A percentile compares a stretch with the other conserved stretches of the same genome.
These are phyloP conservation scores for Penicillium coprophilum DNA, from an alignment of 495 filamentous ascomycete species.

Conservation along the genomic window DNA sequence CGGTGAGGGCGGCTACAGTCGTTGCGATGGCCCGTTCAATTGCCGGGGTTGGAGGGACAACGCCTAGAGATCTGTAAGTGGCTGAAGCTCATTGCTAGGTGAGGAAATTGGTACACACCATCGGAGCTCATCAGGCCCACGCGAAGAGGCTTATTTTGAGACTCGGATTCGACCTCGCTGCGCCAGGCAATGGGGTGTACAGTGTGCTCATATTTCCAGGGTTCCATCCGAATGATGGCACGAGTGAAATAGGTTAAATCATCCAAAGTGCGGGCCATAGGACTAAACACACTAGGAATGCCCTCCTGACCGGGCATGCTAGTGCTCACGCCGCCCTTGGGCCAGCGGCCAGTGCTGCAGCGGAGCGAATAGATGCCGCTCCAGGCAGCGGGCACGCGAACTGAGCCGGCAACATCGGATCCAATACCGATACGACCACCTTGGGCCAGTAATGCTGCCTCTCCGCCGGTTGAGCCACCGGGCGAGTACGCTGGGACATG, in stretches of 20 bases:
- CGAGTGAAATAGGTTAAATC: slow-evolving; percentile 87
- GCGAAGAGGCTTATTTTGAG: slow-evolving; percentile 58
- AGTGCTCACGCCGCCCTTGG: slow-evolving; percentile 78
- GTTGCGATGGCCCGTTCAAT: slow-evolving; percentile 74
- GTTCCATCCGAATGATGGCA: slow-evolving; percentile 75
- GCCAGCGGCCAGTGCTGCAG: slow-evolving; percentile 96
- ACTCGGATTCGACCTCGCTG: slow-evolving; percentile 55
- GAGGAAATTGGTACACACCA: slow-evolving; percentile 40
- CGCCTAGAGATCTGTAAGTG: slow-evolving; percentile 37
- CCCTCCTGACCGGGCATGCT: slow-evolving; percentile 96
- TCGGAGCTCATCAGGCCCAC: slow-evolving; percentile 81
- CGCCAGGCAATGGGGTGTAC: slow-evolving; percentile 87
- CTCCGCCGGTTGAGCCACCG: slow-evolving; percentile 89
- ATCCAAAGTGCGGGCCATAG: slow-evolving; percentile 85
- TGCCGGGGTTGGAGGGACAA: slow-evolving; percentile 84
- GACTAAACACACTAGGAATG: slow-evolving; percentile 83
- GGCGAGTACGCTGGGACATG: slow-evolving; percentile 82
- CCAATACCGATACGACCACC: slow-evolving; percentile 92
- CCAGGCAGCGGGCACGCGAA: slow-evolving; percentile 86
- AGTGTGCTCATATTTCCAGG: slow-evolving; percentile 87
- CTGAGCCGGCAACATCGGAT: slow-evolving; percentile 90
- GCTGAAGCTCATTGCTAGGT: background rate
- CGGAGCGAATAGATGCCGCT: slow-evolving; percentile 85
- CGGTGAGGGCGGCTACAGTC: slow-evolving; percentile 63
- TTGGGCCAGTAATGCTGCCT: slow-evolving; percentile 78